Evolutionary conservation across 2,329 filamentous ascomycete genomes (phyloP).

Genomic region (Cladosporium sp.): DNA sequence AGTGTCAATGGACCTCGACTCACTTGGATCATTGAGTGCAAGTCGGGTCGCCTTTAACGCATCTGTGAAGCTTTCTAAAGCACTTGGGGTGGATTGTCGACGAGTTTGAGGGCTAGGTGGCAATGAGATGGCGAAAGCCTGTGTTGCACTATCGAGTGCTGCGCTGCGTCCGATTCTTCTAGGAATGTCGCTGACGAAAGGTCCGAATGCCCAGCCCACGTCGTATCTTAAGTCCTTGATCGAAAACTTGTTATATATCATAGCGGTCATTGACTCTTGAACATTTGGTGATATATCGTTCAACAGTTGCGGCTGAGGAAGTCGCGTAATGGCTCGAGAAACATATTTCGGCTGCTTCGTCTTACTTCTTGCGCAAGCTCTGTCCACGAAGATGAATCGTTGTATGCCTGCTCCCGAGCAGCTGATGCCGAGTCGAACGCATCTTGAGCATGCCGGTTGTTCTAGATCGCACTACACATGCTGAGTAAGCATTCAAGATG

Average conservation of each 20-base stretch:
- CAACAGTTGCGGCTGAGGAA: background rate
- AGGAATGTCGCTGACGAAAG: slow-evolving; percentile 10
- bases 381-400: slow-evolving; percentile 14
- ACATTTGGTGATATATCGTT: background rate
- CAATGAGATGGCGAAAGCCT: background rate
- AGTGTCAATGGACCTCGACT: background rate
- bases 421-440: slow-evolving; percentile 8
- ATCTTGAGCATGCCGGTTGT: slow-evolving; percentile 13
- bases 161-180: slow-evolving; percentile 11
- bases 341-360: background rate
- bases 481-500: background rate
- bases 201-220: slow-evolving; percentile 12
- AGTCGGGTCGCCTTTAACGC: slow-evolving; percentile 1
- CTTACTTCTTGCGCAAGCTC: background rate
- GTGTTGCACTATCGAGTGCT: slow-evolving; percentile 13
- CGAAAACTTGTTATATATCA: slow-evolving; percentile 6
- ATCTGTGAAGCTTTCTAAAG: background rate
- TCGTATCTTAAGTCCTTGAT: slow-evolving; percentile 10
- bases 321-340: background rate
- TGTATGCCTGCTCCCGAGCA: slow-evolving; percentile 14
- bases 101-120: background rate
- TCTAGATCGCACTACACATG: slow-evolving; percentile 14
- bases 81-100: background rate
- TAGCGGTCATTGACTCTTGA: background rate
- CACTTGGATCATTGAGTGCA: background rate